phyloP scores from a whole-genome alignment of 2,329 filamentous ascomycete genomes.

The Xylaria sp. region DNA sequence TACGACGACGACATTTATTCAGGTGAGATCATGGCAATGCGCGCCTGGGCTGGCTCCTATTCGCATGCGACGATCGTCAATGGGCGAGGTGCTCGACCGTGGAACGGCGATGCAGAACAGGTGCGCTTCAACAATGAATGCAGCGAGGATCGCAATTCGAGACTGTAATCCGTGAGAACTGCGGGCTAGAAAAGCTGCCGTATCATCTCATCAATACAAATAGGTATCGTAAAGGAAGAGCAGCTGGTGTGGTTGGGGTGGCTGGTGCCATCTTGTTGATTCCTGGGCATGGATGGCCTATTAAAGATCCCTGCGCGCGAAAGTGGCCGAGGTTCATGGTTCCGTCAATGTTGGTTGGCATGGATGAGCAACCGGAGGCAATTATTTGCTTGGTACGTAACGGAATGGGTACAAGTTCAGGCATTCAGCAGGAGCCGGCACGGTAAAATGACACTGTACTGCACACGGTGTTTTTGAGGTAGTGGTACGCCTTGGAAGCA shows the following conservation, averaged over 20 bases:
- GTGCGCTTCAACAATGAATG: not conserved
- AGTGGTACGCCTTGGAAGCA: too few species aligned
- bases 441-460: too few species aligned
- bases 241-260: conserved; percentile 19
- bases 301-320: conserved; percentile 10
- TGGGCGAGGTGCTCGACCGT: conserved; percentile 1
- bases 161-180: not conserved
- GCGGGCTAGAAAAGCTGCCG: conserved; percentile 1
- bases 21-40: conserved; percentile 36
- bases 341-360: conserved; percentile 14
- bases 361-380: conserved; percentile 6
- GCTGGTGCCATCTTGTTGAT: conserved; percentile 21
- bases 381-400: not conserved
- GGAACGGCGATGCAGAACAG: conserved; percentile 1
- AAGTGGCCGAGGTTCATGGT: conserved; percentile 12
- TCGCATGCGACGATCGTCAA: conserved; percentile 8
- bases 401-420: not conserved
- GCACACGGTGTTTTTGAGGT: too few species aligned
- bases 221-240: not conserved
- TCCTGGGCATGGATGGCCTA: conserved; percentile 4
- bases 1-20: conserved; percentile 56
- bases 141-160: conserved; percentile 2
- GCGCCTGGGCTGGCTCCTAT: conserved; percentile 13
- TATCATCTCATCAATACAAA: conserved; percentile 3
- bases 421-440: too few species aligned